These are phyloP conservation scores for Parasarocladium wereldwijsianum DNA, from an alignment of 2,329 filamentous ascomycete genomes.

Conservation along the genomic window DNA sequence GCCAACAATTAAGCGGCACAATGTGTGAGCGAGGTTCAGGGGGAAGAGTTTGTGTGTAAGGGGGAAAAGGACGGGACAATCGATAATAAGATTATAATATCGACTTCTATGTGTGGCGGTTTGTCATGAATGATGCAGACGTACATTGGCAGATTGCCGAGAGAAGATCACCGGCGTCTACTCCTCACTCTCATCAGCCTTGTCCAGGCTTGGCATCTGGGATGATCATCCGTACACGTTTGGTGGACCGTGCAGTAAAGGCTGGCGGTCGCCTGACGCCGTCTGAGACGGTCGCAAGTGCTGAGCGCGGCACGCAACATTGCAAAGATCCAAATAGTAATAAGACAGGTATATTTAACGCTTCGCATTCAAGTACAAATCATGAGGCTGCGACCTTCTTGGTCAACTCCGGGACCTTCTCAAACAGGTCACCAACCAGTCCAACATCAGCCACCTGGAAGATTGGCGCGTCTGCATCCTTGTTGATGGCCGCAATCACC, in stretches of 20 bases:
- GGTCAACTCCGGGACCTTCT: conserved; percentile 88
- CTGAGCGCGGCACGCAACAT: no score
- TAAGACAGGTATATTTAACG: neutral
- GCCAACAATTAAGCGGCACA: no score
- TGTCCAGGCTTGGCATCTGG: neutral
- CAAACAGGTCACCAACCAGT: conserved; percentile 87
- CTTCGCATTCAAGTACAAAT: conserved; percentile 7
- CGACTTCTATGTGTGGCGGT: no score
- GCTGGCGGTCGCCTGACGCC: neutral
- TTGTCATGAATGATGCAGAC: no score
- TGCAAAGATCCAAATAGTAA: neutral
- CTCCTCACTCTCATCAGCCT: no score
- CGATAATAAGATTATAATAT: no score
- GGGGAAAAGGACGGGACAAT: no score
- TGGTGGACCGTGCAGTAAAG: neutral
- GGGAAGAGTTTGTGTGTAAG: no score
- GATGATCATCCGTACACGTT: neutral
- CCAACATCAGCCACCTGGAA: conserved; percentile 97
- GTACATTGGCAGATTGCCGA: no score
- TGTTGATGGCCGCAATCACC: conserved; percentile 98
- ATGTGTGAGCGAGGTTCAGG: neutral
- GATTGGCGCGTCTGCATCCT: conserved; percentile 91
- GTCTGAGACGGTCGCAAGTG: neutral
- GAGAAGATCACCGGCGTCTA: no score
- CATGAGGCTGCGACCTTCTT: conserved; percentile 67